Base-by-base conservation (phyloP, 1,139 yeast species). In the Scheffersomyces titani region DNA sequence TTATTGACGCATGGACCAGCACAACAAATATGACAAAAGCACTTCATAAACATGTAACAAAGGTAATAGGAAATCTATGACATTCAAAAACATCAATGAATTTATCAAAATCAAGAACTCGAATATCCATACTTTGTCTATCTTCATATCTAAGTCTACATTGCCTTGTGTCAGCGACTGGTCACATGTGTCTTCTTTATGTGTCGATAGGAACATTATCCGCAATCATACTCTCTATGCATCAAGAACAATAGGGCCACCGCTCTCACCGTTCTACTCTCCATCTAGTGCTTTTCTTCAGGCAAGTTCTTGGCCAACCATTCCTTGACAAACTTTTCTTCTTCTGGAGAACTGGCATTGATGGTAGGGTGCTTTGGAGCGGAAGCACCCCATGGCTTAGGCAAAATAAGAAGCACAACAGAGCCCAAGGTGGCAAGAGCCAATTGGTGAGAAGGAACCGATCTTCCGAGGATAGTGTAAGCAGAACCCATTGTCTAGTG, bases 311-410 rank as follows among this genome's bases (percentile, higher is more conserved):
- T 77, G 57, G 78, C 73, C 63, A 77, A 76, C 70, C 72, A 77
- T 57, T 76, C 80, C 66, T 74, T 71, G 59, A 77, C 75, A 51
- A 89, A 93, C 75, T 88, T 88, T 75, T 90, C 97, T 80, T 93
- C 98, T 67, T 92, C 98, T 65, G 92, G 86, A 58, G 92, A 84
- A 58, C 86, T 75, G 62, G 97, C 97, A 64, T 85, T 84, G 74
- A 92, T 84, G 57, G 88, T 80, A 60, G 94, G 92, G 66, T 80
- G 80, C 60, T 80, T 76, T 61, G 88, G 84, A 62, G 85, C 82
- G 53, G 69, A 68, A 19, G 85, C 73, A 46, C 83, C 81, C 85
- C 91, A 88, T 69, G 94, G 94, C 75, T 89, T 88, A 72, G 94
- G 94, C 51, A 78, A 69, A 61, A 80, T 85, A 57, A 84, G 67